Conservation (phyloP, 2,329 filamentous ascomycete genomes). For the Cladorrhinum sp. region DNA sequence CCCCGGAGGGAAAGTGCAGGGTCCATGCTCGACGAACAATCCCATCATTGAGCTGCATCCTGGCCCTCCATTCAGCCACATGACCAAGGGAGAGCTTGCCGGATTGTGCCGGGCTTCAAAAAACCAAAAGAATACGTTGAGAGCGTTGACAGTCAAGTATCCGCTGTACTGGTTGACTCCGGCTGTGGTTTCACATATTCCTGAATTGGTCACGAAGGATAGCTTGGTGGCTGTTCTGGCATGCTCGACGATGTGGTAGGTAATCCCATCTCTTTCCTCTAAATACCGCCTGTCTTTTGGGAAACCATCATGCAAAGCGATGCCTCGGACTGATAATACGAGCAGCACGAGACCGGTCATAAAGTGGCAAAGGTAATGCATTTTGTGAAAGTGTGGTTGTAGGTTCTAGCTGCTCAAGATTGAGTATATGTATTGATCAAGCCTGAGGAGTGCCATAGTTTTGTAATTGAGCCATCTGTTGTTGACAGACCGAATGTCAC, state of each 20-base stretch:
- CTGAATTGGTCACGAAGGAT: conserved; percentile 49
- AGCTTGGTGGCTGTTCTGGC: conserved; percentile 43
- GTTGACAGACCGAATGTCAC: not conserved
- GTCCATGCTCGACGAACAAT: conserved; percentile 44
- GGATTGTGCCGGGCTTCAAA: conserved; percentile 36
- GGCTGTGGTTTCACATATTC: conserved; percentile 49
- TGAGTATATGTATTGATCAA: too few relatives aligned
- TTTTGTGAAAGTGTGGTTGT: not conserved
- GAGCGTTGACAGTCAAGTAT: conserved; percentile 44
- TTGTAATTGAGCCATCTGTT: not conserved
- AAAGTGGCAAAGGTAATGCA: not conserved
- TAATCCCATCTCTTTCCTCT: conserved; percentile 19
- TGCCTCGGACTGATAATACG: not conserved
- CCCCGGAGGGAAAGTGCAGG: conserved; percentile 41
- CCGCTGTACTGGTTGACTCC: conserved; percentile 51
- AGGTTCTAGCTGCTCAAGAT: too few relatives aligned
- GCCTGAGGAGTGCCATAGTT: too few relatives aligned
- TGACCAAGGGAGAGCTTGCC: conserved; percentile 32
- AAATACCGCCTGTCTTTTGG: not conserved
- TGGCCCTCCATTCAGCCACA: conserved; percentile 42
- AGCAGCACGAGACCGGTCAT: not conserved
- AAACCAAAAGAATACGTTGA: conserved; percentile 47
- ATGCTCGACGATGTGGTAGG: conserved; percentile 48
- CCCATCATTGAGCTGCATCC: conserved; percentile 40
- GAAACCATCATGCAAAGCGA: not conserved